phyloP scores from a whole-genome alignment of 2,329 filamentous ascomycete genomes.

The Alternaria hordeiaustralica region DNA sequence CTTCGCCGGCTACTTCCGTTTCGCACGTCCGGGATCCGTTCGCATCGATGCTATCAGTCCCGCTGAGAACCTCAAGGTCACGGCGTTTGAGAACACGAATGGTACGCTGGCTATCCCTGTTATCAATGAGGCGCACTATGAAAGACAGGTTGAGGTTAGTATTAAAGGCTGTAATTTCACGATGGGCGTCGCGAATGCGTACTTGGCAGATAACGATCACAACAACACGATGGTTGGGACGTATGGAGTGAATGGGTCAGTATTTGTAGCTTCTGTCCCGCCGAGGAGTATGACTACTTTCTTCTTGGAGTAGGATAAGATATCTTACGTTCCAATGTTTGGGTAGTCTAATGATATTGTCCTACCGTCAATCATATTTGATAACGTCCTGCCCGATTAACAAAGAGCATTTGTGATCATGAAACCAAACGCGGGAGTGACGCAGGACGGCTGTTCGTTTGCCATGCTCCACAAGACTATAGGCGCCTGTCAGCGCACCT shows the following conservation, averaged over 20 bases:
- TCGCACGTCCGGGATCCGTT: constrained; percentile 45
- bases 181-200: neutral
- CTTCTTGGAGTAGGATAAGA: constrained; percentile 9
- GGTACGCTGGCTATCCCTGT: constrained; percentile 36
- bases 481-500: neutral
- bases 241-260: neutral
- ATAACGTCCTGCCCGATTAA: no score
- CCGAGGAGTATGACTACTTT: constrained; percentile 8
- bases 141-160: constrained; percentile 7
- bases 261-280: neutral
- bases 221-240: constrained; percentile 12
- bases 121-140: constrained; percentile 36
- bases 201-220: constrained; percentile 11
- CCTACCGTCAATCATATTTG: neutral
- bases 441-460: no score
- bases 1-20: constrained; percentile 45
- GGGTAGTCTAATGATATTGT: neutral
- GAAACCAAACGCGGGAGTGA: no score
- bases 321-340: no score
- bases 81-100: constrained; percentile 36
- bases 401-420: no score
- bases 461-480: neutral
- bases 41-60: constrained; percentile 39
- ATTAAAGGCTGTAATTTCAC: neutral
- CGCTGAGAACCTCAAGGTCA: constrained; percentile 29